Conservation (phyloP, 352 stramenopile genomes). For the Globisporangium abappressorium region DNA sequence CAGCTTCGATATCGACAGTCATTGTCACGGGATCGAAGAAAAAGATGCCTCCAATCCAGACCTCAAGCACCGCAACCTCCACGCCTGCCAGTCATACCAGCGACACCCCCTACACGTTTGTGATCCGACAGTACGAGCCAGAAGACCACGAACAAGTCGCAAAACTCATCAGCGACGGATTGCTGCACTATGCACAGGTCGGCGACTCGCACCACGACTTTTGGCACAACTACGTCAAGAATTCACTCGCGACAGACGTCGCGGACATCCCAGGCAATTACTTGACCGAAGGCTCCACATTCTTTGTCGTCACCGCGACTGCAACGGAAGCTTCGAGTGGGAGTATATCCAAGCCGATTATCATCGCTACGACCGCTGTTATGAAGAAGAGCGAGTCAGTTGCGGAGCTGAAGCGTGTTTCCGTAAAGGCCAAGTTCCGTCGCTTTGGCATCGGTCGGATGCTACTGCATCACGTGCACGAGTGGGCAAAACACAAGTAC, state of each 20-base stretch:
- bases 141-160: constrained; percentile 5
- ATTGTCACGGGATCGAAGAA: background rate
- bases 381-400: background rate
- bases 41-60: background rate
- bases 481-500: constrained; percentile 14
- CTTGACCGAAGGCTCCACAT: background rate
- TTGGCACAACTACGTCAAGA: constrained; percentile 4
- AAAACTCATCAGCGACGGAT: constrained; percentile 7
- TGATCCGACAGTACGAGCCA: constrained; percentile 15
- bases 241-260: constrained; percentile 8
- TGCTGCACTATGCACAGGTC: constrained; percentile 3
- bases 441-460: constrained; percentile 16
- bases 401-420: constrained; percentile 9
- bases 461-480: constrained; percentile 15
- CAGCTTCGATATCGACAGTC: background rate
- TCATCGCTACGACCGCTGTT: constrained; percentile 2
- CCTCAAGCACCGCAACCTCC: background rate
- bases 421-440: constrained; percentile 12
- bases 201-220: background rate
- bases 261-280: constrained; percentile 12
- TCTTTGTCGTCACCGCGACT: constrained; percentile 4
- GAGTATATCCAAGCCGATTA: background rate
- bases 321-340: background rate
- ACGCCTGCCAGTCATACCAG: background rate
- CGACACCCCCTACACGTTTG: background rate